Evolutionary conservation across 2,329 filamentous ascomycete genomes (phyloP).

Genomic region (Chrysoporthe puriensis): DNA sequence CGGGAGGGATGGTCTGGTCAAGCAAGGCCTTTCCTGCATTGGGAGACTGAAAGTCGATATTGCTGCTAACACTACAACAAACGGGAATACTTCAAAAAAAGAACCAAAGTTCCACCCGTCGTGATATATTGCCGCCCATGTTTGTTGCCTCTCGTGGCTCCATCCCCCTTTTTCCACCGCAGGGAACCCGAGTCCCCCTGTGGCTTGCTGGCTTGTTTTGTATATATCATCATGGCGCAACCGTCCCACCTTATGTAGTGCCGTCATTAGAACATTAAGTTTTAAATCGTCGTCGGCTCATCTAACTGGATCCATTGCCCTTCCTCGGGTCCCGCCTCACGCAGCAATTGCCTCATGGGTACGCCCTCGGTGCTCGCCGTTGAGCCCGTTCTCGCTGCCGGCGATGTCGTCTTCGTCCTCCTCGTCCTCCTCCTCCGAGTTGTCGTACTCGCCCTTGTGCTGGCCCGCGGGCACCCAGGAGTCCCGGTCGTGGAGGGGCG

Average conservation of each 20-base stretch:
- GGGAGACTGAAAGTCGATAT: background rate
- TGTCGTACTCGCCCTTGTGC: conserved; percentile 61
- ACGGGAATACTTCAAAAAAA: background rate
- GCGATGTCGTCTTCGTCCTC: conserved; percentile 51
- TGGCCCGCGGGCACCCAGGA: conserved; percentile 80
- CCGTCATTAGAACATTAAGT: conserved; percentile 27
- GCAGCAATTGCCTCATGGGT: conserved; percentile 55
- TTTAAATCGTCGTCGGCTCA: conserved; percentile 16
- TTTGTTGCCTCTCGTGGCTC: background rate
- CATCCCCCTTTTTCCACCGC: background rate
- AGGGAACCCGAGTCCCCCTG: background rate
- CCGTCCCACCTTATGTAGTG: conserved; percentile 18
- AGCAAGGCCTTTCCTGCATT: background rate
- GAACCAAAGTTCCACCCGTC: background rate
- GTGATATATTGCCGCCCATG: background rate
- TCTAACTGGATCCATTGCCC: background rate
- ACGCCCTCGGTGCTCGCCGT: conserved; percentile 61
- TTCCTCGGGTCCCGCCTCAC: conserved; percentile 35
- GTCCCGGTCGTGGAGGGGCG: conserved; percentile 75
- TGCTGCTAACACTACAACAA: conserved; percentile 3
- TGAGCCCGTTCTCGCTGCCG: conserved; percentile 53
- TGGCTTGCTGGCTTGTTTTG: background rate
- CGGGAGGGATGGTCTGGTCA: no score
- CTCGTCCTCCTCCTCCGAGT: conserved; percentile 68
- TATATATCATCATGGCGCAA: background rate